These are phyloP conservation scores for Akanthomyces dipterigenus DNA, from an alignment of 2,329 filamentous ascomycete genomes.

Conservation along the genomic window DNA sequence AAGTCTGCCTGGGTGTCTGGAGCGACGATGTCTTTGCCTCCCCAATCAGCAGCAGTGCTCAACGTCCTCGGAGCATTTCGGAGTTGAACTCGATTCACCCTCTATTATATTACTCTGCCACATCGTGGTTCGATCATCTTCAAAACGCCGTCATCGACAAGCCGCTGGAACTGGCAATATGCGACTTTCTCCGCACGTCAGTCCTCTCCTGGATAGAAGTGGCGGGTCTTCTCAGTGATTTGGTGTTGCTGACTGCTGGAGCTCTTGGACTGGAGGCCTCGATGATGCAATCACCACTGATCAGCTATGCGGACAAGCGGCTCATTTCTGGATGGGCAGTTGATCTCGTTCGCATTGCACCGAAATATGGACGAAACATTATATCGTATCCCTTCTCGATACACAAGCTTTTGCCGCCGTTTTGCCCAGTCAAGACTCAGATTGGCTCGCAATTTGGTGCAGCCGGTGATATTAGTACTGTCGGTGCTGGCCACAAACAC, in stretches of 20 bases:
- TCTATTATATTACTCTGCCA: neutral
- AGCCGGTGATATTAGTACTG: neutral
- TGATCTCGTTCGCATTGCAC: neutral
- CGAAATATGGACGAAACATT: neutral
- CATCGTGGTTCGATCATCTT: neutral
- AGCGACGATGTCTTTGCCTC: neutral
- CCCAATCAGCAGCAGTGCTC: neutral
- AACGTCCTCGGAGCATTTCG: neutral
- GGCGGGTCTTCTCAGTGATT: neutral
- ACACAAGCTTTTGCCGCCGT: neutral
- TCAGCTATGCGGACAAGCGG: neutral
- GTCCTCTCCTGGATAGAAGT: neutral
- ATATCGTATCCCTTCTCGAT: neutral
- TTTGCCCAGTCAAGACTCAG: neutral
- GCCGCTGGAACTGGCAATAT: neutral
- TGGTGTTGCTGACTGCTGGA: neutral
- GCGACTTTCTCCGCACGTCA: neutral
- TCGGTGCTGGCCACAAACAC: neutral
- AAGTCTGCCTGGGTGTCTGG: neutral
- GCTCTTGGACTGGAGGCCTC: neutral
- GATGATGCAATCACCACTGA: neutral
- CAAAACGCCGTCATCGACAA: neutral
- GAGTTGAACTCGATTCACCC: neutral
- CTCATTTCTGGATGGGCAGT: neutral
- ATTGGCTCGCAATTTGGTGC: neutral